Conservation (phyloP, 345 rosid species). For the Physaria fendleri region DNA sequence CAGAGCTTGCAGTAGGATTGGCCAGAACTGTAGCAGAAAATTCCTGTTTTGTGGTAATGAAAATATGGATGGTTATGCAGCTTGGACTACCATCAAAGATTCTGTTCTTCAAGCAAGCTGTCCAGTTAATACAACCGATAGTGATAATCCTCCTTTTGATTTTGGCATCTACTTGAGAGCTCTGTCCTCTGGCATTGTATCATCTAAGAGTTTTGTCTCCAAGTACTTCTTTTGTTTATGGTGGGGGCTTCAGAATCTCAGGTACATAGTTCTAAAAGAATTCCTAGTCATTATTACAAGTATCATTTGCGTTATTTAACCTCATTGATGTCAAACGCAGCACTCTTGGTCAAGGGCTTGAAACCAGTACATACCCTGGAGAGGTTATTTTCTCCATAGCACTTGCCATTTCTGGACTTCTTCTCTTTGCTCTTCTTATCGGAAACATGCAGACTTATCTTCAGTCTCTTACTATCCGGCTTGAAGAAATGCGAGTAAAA, state of each 20-base stretch:
- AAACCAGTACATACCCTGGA: conserved; percentile 82
- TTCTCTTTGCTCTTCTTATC: conserved; percentile 91
- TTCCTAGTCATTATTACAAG: not conserved
- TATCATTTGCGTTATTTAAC: not conserved
- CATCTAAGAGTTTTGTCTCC: conserved; percentile 66
- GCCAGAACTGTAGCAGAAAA: conserved; percentile 30
- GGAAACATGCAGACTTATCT: conserved; percentile 99
- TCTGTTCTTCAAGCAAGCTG: conserved; percentile 36
- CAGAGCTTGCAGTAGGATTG: conserved; percentile 31
- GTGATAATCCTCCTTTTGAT: conserved; percentile 48
- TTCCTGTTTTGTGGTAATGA: conserved; percentile 78
- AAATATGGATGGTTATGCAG: conserved; percentile 36
- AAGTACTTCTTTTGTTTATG: conserved; percentile 86
- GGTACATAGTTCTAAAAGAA: conserved; percentile 35
- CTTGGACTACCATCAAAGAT: conserved; percentile 38
- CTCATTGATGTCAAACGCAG: conserved; percentile 34
- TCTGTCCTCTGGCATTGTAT: conserved; percentile 62
- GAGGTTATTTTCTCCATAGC: conserved; percentile 83
- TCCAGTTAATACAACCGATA: conserved; percentile 26
- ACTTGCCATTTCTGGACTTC: conserved; percentile 79
- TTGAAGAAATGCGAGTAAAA: conserved; percentile 96
- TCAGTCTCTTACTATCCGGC: conserved; percentile 87
- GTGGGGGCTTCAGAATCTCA: conserved; percentile 99
- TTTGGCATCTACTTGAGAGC: conserved; percentile 68
- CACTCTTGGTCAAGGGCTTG: conserved; percentile 94